Evolutionary conservation across 345 rosid species (phyloP), one percentile per base, ranked within the genome.

Genomic region (Salix viminalis): DNA sequence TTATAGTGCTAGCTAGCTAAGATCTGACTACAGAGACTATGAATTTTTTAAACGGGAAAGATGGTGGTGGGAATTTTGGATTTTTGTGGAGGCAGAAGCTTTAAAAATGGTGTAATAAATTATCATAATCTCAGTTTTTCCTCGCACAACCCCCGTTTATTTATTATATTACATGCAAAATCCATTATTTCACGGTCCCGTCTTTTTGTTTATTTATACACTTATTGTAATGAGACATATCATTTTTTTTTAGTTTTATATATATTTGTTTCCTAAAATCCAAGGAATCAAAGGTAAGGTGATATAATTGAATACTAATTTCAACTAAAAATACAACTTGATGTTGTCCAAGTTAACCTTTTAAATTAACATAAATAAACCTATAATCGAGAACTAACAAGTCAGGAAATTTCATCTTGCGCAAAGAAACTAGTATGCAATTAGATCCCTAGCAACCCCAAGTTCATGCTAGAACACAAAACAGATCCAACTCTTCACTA

Each of bases 41-140:
- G 34, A 41, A 23, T 24, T 79, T 69, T 70, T 14, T 58, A 65
- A 73, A 64, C 23, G 64, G 8, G 69, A 74, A 19, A 39, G 83
- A 68, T 77, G 81, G 62, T 65, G 79, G 4, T 78, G 68, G 69
- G 67, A 37, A 67, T 37, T 86, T 84, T 84, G 88, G 87, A 82
- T 64, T 74, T 79, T 80, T 83, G 67, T 81, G 87, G 70, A 72
- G 83, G 80, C 72, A 48, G 6, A 82, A 54, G 36, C 19, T 79
- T 78, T 42, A 36, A 54, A 65, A 77, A 75, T 41, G 16, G n/a
- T 58, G 48, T 30, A 15, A 65, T 80, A 69, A 68, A 19, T 13
- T 4, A 73, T 69, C 82, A 82, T 52, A 72, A 82, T 80, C 86
- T 72, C 79, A 84, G 79, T 80, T 76, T 77, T 69, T 72, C 67